A percentile compares a stretch with the other conserved stretches of the same genome.
Evolutionary conservation across 2,329 filamentous ascomycete species (phyloP).

Genomic region (Coleophoma eucalyptorum): DNA sequence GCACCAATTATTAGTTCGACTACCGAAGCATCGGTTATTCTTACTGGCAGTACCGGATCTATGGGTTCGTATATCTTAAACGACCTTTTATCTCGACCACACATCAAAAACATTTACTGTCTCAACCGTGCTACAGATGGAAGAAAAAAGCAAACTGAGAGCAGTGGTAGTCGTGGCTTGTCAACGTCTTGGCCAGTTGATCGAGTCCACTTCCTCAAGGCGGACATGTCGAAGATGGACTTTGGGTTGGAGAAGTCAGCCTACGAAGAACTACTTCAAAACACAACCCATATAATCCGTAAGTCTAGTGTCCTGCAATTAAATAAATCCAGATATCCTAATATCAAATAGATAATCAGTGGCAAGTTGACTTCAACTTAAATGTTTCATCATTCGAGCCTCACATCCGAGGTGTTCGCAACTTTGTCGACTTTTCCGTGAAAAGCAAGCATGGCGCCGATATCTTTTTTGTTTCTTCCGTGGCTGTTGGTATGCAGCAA

Average conservation of each 20-base stretch:
- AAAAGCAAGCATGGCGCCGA: constrained; percentile 6
- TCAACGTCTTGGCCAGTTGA: constrained; percentile 22
- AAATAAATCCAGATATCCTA: neutral
- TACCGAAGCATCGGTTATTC: constrained; percentile 18
- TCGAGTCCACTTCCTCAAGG: constrained; percentile 43
- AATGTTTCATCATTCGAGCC: constrained; percentile 29
- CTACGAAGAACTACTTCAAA: constrained; percentile 13
- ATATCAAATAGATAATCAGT: constrained; percentile 16
- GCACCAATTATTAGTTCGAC: neutral
- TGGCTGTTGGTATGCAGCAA: constrained; percentile 12
- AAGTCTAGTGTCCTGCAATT: constrained; percentile 28
- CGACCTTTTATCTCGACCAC: constrained; percentile 26
- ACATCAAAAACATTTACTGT: constrained; percentile 35
- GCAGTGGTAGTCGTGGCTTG: constrained; percentile 34
- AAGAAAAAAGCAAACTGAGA: constrained; percentile 7
- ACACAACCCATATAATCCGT: constrained; percentile 21
- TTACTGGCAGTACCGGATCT: constrained; percentile 47
- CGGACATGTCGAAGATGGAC: constrained; percentile 40
- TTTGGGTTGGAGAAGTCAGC: constrained; percentile 39
- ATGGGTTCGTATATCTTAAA: constrained; percentile 45
- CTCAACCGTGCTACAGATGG: constrained; percentile 37
- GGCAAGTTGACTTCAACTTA: constrained; percentile 35
- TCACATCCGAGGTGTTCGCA: constrained; percentile 33
- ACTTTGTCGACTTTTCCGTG: constrained; percentile 27
- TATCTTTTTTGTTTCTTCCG: constrained; percentile 23